phyloP scores from a whole-genome alignment of 805 yeast species.

The Ogataea neopini region DNA sequence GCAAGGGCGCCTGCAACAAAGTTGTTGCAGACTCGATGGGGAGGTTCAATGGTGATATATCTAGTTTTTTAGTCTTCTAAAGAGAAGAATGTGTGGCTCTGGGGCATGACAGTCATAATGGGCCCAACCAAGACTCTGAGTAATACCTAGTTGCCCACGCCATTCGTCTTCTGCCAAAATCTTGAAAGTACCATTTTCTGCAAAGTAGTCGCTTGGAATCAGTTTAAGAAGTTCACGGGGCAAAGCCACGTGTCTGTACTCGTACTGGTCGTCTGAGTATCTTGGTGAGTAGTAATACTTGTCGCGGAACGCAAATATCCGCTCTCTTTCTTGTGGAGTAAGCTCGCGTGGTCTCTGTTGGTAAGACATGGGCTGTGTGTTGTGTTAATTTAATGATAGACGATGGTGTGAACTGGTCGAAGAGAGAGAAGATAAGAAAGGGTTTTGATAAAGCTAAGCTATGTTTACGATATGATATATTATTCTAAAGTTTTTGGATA shows the following conservation, averaged over 20 bases:
- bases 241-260: constrained; percentile 94
- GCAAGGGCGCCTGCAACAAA: constrained; percentile 8
- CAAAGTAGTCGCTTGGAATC: constrained; percentile 92
- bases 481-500: neutral
- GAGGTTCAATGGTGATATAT: constrained; percentile 1
- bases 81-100: constrained; percentile 93
- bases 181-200: constrained; percentile 91
- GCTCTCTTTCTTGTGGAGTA: constrained; percentile 79
- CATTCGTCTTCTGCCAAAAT: constrained; percentile 94
- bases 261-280: constrained; percentile 88
- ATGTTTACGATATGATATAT: neutral
- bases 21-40: constrained; percentile 8
- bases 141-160: constrained; percentile 92
- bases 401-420: constrained; percentile 3
- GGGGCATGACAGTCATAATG: constrained; percentile 99
- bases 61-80: constrained; percentile 58
- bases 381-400: neutral
- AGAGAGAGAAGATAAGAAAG: neutral
- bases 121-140: constrained; percentile 96
- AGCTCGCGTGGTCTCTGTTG: constrained; percentile 63
- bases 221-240: constrained; percentile 95
- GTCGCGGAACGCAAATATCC: constrained; percentile 88
- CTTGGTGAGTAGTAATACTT: constrained; percentile 92
- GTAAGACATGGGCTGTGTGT: constrained; percentile 33
- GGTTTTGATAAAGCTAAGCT: neutral